Base-by-base conservation (phyloP, 495 filamentous ascomycete species). In the Sphaerosporella brunnea region DNA sequence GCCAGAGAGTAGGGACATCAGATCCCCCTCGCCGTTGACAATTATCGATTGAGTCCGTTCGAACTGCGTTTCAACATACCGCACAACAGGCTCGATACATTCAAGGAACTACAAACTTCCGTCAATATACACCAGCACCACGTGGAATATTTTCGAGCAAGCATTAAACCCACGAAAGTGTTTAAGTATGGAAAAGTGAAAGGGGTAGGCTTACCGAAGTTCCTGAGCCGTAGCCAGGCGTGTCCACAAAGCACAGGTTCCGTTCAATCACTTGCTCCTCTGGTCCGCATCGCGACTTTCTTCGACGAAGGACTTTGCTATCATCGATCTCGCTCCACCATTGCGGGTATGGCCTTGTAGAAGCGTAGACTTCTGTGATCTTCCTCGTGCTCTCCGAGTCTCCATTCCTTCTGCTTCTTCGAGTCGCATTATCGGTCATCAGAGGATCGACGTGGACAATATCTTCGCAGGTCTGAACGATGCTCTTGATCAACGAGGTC, bases 321-420 rank as follows among this genome's bases (percentile, higher is more conserved):
- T 84, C 77, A 32, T 92, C 84, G 44, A 87, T 60, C 53, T 92
- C 84, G n/a, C 82, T 80, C 85, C 85, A 95, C 90, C 90, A 96
- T 28, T 75, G 62, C 2, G 92, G 90, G 64, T 93, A 94, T 46
- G 90, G 74, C 55, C 82, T 82, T 11, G 90, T 95, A 58, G 88
- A 95, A 38, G 90, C 92, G 64, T 82, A 81, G 11, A 94, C 77
- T 62, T 95, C 92, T 7, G 75, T 78, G 45, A 90, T 78, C 13
- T 66, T 51, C 38, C 59, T 57, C 37, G 73, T 80, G 23, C 61
- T 52, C 34, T 61, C 23, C 48, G 45, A 37, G 16, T 39, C 45
- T 18, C 43, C 28, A 8, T 5, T 21, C 36, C 36, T 61, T 41
- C 44, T 54, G 49, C 45, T 48, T n/a, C 30, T 5, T 21, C 13